Evolutionary conservation across 2,329 filamentous ascomycete genomes (phyloP).

Genomic region (Colletotrichum sansevieriae): DNA sequence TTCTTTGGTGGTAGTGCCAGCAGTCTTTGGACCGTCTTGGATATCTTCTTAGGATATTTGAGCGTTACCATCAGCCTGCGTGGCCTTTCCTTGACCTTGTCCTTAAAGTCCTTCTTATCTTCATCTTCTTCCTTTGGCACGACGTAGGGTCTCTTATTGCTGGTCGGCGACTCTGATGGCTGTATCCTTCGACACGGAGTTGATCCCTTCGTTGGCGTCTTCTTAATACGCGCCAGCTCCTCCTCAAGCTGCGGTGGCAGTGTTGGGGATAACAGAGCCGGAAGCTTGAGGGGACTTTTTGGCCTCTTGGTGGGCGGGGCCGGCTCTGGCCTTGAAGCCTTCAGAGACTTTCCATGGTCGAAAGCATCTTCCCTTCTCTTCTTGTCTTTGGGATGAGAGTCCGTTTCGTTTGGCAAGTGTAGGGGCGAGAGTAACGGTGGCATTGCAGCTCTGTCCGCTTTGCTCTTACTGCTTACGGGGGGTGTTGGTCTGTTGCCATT

Average conservation of each 20-base stretch:
- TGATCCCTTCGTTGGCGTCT: constrained; percentile 45
- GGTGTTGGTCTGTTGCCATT: constrained; percentile 57
- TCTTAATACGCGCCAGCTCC: constrained; percentile 55
- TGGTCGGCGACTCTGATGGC: constrained; percentile 49
- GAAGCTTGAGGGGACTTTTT: constrained; percentile 56
- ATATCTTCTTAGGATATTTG: constrained; percentile 62
- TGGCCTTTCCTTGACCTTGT: constrained; percentile 40
- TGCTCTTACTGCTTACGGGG: constrained; percentile 52
- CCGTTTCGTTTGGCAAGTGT: constrained; percentile 56
- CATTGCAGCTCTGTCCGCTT: constrained; percentile 58
- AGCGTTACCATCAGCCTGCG: constrained; percentile 58
- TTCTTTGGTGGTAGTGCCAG: constrained; percentile 58
- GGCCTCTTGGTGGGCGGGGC: constrained; percentile 53
- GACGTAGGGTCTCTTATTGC: constrained; percentile 46
- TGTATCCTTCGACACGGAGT: constrained; percentile 45
- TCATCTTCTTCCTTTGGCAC: constrained; percentile 50
- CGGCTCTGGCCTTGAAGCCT: constrained; percentile 43
- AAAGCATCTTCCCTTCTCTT: constrained; percentile 46
- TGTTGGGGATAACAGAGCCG: constrained; percentile 68
- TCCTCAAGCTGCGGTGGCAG: constrained; percentile 66
- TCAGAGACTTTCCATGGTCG: constrained; percentile 28
- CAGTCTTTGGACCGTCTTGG: constrained; percentile 60
- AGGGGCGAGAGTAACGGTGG: constrained; percentile 68
- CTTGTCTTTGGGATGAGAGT: constrained; percentile 46
- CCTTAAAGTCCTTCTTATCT: constrained; percentile 48